Percentiles rank a stretch among this genome's conserved stretches.
These are phyloP conservation scores for Phytophthora colocasiae DNA, from an alignment of 352 stramenopile species.

Conservation along the genomic window DNA sequence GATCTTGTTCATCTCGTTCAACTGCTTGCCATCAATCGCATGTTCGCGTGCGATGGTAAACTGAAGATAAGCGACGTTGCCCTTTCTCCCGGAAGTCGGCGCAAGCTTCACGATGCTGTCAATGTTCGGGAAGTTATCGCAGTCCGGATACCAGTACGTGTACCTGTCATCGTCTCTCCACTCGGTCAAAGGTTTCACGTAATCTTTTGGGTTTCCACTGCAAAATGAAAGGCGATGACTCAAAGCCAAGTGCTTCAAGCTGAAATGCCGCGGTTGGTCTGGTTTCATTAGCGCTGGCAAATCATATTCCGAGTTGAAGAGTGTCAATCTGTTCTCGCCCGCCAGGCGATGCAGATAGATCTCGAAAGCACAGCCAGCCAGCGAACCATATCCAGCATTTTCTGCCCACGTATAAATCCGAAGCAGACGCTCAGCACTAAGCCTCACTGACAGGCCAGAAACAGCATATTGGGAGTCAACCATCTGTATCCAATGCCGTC, in stretches of 20 bases:
- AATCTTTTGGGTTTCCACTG: slow-evolving; percentile 18
- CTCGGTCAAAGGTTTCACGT: slow-evolving; percentile 1
- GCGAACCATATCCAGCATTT: not conserved
- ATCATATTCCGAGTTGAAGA: slow-evolving; percentile 20
- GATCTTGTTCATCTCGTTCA: too few species aligned
- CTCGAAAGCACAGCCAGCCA: slow-evolving; percentile 3
- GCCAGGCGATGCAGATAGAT: slow-evolving; percentile 10
- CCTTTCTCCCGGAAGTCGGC: slow-evolving; percentile 9
- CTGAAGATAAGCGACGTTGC: slow-evolving; percentile 14
- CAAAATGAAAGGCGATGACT: slow-evolving; percentile 14
- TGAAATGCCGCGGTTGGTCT: slow-evolving; percentile 1
- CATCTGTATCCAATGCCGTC: slow-evolving; percentile 16
- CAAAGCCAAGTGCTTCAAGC: slow-evolving; percentile 17
- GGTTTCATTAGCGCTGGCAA: slow-evolving; percentile 4
- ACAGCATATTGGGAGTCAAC: slow-evolving; percentile 29
- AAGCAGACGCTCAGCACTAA: not conserved
- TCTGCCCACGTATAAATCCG: not conserved
- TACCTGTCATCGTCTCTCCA: slow-evolving; percentile 20
- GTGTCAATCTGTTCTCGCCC: slow-evolving; percentile 12
- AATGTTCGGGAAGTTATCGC: slow-evolving; percentile 32
- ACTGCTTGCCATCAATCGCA: too few species aligned
- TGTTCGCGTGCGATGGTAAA: too few species aligned
- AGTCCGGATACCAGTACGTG: slow-evolving; percentile 31
- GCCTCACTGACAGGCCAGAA: slow-evolving; percentile 9
- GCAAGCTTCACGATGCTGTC: slow-evolving; percentile 28